A percentile compares a stretch with the other conserved stretches of the same genome.
phyloP scores from a whole-genome alignment of 805 yeast genomes.

The Myxozyma kluyveri region DNA sequence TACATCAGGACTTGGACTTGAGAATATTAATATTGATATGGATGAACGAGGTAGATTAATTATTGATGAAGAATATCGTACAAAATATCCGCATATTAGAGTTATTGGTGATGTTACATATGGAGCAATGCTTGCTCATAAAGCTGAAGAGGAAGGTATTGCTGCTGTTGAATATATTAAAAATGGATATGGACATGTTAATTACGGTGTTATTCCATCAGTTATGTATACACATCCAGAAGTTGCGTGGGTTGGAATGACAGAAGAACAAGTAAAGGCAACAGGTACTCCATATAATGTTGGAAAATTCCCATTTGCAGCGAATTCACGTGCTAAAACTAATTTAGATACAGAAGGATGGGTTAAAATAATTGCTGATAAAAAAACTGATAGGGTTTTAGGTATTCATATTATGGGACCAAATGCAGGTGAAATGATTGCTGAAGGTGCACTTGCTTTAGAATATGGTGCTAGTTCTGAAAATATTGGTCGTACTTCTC shows the following conservation, averaged over 20 bases:
- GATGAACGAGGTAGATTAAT: slow-evolving; percentile 93
- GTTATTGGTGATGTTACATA: slow-evolving; percentile 98
- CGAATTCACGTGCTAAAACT: slow-evolving; percentile 99
- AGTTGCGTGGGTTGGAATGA: slow-evolving; percentile 99
- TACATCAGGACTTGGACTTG: slow-evolving; percentile 84
- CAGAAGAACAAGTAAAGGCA: slow-evolving; percentile 89
- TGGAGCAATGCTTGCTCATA: slow-evolving; percentile 99
- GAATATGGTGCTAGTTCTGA: slow-evolving; percentile 99
- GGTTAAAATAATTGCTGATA: slow-evolving; percentile 92
- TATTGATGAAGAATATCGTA: slow-evolving; percentile 88
- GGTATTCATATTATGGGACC: slow-evolving; percentile 98
- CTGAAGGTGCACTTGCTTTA: slow-evolving; percentile 94
- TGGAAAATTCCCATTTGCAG: slow-evolving; percentile 98
- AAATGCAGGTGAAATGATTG: slow-evolving; percentile 99
- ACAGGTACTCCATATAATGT: slow-evolving; percentile 87
- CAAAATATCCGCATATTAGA: slow-evolving; percentile 89
- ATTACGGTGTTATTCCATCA: slow-evolving; percentile 95
- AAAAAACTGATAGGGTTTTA: slow-evolving; percentile 92
- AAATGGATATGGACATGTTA: slow-evolving; percentile 94
- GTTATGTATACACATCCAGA: slow-evolving; percentile 99
- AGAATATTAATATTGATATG: slow-evolving; percentile 80
- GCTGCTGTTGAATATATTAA: slow-evolving; percentile 96
- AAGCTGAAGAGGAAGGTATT: slow-evolving; percentile 99
- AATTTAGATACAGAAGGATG: slow-evolving; percentile 96
- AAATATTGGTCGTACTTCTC: slow-evolving; percentile 95